These are phyloP conservation scores for Magnolia changhungtana DNA, from an alignment of 164 flowering plant genomes.

Conservation along the genomic window DNA sequence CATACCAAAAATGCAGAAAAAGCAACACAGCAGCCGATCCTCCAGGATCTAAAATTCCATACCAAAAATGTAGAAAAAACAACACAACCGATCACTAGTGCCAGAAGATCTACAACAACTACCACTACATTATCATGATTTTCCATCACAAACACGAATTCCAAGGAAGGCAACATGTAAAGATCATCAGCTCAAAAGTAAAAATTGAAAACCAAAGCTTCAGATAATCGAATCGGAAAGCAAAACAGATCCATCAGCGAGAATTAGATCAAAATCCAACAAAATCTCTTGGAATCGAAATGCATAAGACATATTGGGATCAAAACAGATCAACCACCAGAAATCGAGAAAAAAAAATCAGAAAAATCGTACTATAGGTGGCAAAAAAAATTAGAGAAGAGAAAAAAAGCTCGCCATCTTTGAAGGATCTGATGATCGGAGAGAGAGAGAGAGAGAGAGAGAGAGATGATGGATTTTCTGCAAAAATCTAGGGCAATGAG, in stretches of 20 bases:
- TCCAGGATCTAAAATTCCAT: no score
- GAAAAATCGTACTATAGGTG: not conserved
- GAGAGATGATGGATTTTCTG: conserved; percentile 3
- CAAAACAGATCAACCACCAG: conserved; percentile 7
- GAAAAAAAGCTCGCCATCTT: no score
- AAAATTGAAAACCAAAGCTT: no score
- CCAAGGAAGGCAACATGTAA: no score
- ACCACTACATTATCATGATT: not conserved
- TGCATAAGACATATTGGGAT: not conserved
- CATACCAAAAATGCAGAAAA: not conserved
- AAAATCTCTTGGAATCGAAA: conserved; percentile 6
- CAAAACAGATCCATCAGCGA: no score
- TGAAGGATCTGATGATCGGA: no score
- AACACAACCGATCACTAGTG: not conserved
- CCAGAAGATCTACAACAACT: no score
- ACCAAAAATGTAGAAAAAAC: not conserved
- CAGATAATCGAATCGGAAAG: no score
- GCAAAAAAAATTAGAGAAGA: not conserved
- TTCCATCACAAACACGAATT: not conserved
- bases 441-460: conserved; percentile 9
- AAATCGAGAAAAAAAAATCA: no score
- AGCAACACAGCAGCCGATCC: no score
- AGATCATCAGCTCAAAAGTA: no score
- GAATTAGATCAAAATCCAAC: no score
- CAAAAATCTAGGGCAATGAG: conserved; percentile 20